phyloP scores from a whole-genome alignment of 2,329 filamentous ascomycete species.

The Pseudogymnoascus sp. region DNA sequence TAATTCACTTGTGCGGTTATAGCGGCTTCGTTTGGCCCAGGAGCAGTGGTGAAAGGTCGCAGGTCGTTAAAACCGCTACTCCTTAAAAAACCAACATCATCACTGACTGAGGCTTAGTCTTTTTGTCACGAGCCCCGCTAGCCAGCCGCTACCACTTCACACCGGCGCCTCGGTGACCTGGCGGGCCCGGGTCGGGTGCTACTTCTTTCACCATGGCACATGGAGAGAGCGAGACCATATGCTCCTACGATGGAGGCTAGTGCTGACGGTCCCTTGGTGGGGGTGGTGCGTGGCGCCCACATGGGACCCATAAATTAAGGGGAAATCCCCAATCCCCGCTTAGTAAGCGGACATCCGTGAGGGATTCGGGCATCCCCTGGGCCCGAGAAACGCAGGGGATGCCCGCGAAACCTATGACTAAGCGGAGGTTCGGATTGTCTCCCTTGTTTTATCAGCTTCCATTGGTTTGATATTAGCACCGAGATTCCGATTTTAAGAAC shows the following conservation, averaged over 20 bases:
- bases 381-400: background rate
- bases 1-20: background rate
- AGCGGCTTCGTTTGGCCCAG: background rate
- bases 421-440: background rate
- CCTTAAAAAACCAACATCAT: background rate
- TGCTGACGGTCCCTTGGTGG: background rate
- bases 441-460: background rate
- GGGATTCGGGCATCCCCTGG: background rate
- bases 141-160: background rate
- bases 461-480: background rate
- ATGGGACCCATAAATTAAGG: background rate
- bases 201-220: background rate
- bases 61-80: background rate
- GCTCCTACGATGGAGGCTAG: background rate
- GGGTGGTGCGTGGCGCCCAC: background rate
- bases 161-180: background rate
- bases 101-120: background rate
- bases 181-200: background rate
- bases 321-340: background rate
- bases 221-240: background rate
- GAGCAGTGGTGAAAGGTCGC: background rate
- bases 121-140: background rate
- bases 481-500: background rate
- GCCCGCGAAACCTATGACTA: background rate
- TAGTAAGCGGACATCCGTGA: background rate